Evolutionary conservation across 495 filamentous ascomycete species (phyloP), one percentile per base, ranked within the genome.

Genomic region (Hypoxylon fragiforme): DNA sequence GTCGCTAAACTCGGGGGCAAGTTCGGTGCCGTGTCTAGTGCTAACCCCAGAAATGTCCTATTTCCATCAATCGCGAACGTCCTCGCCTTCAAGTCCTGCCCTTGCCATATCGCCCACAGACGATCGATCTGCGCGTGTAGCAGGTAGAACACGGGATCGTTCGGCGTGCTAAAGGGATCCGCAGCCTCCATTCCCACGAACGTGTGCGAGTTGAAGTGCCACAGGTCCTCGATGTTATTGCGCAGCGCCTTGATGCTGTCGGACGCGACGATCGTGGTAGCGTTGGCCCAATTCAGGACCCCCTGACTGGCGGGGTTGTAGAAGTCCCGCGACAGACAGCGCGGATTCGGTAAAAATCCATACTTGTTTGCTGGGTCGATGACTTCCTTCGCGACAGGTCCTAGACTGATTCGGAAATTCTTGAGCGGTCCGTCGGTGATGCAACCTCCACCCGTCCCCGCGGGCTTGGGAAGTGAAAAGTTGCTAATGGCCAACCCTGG

Each of bases 61-160:
- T 60, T 57, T 2, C 61, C 64, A 6, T 62, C 51, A 6, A 62
- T 57, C 3, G 52, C 52, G 47, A 44, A 62, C 11, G 52, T 65
- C 32, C 64, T 47, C 1, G 7, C 14, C 13, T 38, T 19, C 7
- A 52, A 24, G 26, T 67, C 53, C 59, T 77, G 61, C 18, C 75
- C 79, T 69, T 88, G 84, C 85, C 86, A 88, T 20, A 85, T 83
- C 67, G 81, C 80, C 77, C 77, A 88, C 4, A 81, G 14, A 14
- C 82, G 80, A 62, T 88, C 86, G 36, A 89, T 76, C 73, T 81
- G 78, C 14, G 74, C 76, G 64, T 88, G 85, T 60, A 88, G 84
- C 16, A 83, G 70, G 64, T 70, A 88, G 66, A 89, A 88, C 0
- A 73, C 73, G n/a, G 85, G 84, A 45, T 88, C 85, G 12, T 77